Conservation (phyloP, 73 alveolate genomes). For the Halteria grandinella region DNA sequence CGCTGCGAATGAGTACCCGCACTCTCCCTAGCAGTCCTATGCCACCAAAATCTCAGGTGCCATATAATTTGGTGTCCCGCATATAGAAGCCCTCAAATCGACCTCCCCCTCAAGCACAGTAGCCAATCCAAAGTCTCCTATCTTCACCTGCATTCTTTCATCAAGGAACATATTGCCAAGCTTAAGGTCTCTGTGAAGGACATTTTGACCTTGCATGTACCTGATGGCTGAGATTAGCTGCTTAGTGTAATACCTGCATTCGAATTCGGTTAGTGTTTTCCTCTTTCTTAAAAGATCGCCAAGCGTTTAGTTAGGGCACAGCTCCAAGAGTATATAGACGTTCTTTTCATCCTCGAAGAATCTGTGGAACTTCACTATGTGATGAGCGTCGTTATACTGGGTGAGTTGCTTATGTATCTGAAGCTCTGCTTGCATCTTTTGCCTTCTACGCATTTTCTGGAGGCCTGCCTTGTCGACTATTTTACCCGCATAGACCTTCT, state of each 20-base stretch:
- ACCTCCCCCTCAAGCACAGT: conserved; percentile 66
- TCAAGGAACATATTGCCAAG: conserved; percentile 71
- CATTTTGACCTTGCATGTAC: conserved; percentile 69
- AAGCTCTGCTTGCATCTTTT: conserved; percentile 25
- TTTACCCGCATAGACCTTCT: conserved; percentile 70
- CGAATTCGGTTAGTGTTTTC: conserved; percentile 72
- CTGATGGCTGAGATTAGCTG: conserved; percentile 66
- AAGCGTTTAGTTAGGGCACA: conserved; percentile 73
- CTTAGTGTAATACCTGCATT: conserved; percentile 69
- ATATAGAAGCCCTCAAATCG: conserved; percentile 53
- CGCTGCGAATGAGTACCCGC: conserved; percentile 78
- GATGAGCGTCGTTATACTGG: too few relatives aligned
- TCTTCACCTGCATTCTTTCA: conserved; percentile 83
- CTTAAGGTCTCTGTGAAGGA: conserved; percentile 75
- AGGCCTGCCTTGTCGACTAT: conserved; percentile 62
- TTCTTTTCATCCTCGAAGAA: conserved; percentile 81
- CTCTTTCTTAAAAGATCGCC: conserved; percentile 74
- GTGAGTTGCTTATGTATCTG: too few relatives aligned
- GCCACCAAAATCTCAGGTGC: conserved; percentile 75
- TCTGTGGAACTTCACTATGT: conserved; percentile 73
- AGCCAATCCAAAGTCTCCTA: conserved; percentile 94
- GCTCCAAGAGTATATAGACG: conserved; percentile 79
- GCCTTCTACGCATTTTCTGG: conserved; percentile 1
- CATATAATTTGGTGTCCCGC: conserved; percentile 76
- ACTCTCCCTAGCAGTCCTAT: too few relatives aligned